A percentile compares a stretch with the other conserved stretches of the same genome.
Evolutionary conservation across 2,329 filamentous ascomycete species (phyloP).

Genomic region (Colletotrichum abscissum): DNA sequence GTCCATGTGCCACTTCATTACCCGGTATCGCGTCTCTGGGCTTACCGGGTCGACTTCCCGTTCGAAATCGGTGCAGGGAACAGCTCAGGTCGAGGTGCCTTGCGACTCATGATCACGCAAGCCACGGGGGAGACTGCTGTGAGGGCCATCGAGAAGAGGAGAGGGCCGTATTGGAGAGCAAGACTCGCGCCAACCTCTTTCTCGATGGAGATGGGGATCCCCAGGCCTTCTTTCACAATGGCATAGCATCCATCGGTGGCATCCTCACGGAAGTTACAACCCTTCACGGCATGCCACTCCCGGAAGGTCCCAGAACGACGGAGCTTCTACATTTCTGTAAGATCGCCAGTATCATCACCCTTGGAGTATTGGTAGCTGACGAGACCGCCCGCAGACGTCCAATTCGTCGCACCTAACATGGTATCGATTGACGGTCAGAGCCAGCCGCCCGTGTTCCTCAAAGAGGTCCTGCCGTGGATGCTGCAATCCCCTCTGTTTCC

Average conservation of each 20-base stretch:
- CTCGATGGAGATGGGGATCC: slow-evolving; percentile 39
- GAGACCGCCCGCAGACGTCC: slow-evolving; percentile 35
- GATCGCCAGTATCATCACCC: background rate
- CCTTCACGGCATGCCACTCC: slow-evolving; percentile 49
- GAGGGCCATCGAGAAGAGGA: background rate
- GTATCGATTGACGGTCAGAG: slow-evolving; percentile 44
- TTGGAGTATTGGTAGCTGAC: slow-evolving; percentile 5
- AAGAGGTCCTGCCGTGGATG: slow-evolving; percentile 43
- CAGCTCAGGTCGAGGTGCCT: background rate
- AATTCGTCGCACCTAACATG: slow-evolving; percentile 44
- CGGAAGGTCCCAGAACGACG: slow-evolving; percentile 37
- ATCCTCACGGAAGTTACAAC: slow-evolving; percentile 44
- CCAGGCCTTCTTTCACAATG: slow-evolving; percentile 35
- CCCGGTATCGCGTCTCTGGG: background rate
- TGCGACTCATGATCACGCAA: background rate
- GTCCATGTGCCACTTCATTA: background rate
- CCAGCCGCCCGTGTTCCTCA: slow-evolving; percentile 39
- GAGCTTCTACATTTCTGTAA: slow-evolving; percentile 44
- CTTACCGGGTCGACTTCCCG: background rate
- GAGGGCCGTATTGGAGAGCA: background rate
- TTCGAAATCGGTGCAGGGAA: background rate
- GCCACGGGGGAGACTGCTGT: background rate
- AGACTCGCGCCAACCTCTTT: slow-evolving; percentile 24
- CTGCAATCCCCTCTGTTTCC: slow-evolving; percentile 45
- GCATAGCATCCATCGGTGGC: slow-evolving; percentile 35